These are phyloP conservation scores for Metarhizium sp. DNA, from an alignment of 2,329 filamentous ascomycete genomes.

Conservation along the genomic window DNA sequence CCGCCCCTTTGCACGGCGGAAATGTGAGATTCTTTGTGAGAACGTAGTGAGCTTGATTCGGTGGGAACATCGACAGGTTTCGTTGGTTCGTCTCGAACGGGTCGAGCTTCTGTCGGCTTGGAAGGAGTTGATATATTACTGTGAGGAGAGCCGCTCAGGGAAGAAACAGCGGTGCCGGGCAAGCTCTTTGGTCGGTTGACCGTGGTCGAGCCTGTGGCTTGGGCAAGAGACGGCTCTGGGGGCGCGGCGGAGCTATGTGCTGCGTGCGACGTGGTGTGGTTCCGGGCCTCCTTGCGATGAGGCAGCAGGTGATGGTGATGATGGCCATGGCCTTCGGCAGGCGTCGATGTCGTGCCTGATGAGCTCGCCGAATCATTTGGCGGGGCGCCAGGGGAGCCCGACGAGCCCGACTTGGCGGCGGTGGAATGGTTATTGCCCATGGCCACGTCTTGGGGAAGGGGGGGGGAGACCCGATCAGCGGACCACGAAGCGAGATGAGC, in stretches of 20 bases:
- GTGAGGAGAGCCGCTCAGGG: constrained; percentile 37
- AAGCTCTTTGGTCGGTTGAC: constrained; percentile 36
- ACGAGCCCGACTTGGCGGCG: constrained; percentile 26
- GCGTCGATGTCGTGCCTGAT: constrained; percentile 4
- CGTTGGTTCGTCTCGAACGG: constrained; percentile 28
- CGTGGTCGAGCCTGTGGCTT: constrained; percentile 48
- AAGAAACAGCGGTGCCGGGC: constrained; percentile 39
- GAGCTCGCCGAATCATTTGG: constrained; percentile 15
- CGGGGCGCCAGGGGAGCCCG: constrained; percentile 15
- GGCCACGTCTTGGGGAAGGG: constrained; percentile 1
- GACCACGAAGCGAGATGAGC: neutral
- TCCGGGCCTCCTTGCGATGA: constrained; percentile 29
- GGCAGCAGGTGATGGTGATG: constrained; percentile 14
- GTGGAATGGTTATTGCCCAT: constrained; percentile 31
- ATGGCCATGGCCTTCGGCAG: constrained; percentile 1
- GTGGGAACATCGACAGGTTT: constrained; percentile 51
- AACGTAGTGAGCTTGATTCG: constrained; percentile 26
- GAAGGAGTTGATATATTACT: constrained; percentile 22
- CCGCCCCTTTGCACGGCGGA: constrained; percentile 20
- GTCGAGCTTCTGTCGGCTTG: constrained; percentile 17
- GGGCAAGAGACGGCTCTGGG: constrained; percentile 52
- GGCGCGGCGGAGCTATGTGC: constrained; percentile 48
- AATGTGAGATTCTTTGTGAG: constrained; percentile 25
- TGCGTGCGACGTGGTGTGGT: constrained; percentile 46
- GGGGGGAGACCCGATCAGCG: neutral